phyloP scores from a whole-genome alignment of 331 rosid species.

The Quercus tomentella region DNA sequence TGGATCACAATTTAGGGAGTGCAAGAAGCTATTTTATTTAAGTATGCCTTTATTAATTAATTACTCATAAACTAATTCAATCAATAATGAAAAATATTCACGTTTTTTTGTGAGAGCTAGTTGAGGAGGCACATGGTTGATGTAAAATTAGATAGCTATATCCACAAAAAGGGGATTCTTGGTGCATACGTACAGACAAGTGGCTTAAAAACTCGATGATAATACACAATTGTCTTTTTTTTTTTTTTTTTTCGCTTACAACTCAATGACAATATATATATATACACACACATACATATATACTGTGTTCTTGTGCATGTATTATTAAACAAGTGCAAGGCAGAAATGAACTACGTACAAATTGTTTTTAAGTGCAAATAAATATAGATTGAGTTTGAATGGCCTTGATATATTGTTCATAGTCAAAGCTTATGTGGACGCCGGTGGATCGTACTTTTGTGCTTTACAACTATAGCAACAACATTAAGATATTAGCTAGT shows the following conservation, averaged over 20 bases:
- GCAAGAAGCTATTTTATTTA: not conserved
- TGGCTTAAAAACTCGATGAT: not conserved
- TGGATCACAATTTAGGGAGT: constrained; percentile 16
- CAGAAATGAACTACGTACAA: not conserved
- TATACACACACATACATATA: too few species aligned
- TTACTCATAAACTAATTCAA: not conserved
- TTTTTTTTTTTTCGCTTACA: too few species aligned
- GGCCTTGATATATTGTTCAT: constrained; percentile 1
- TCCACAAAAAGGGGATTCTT: constrained; percentile 11
- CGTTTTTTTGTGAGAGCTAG: not conserved
- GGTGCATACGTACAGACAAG: not conserved
- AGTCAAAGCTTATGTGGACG: constrained; percentile 32
- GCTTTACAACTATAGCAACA: constrained; percentile 18
- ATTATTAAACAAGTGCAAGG: constrained; percentile 10
- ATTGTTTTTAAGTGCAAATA: not conserved
- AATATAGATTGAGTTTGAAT: not conserved
- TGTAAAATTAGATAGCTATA: not conserved
- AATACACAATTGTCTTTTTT: not conserved
- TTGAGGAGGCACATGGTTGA: constrained; percentile 3
- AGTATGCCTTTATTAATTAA: not conserved
- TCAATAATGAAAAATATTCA: constrained; percentile 1
- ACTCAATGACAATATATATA: not conserved
- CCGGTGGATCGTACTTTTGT: constrained; percentile 29
- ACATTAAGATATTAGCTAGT: not conserved
- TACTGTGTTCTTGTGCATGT: not conserved